Percentiles rank a stretch among this genome's conserved stretches.
These are phyloP conservation scores for Physaria fendleri DNA, from an alignment of 345 rosid genomes.

Conservation along the genomic window DNA sequence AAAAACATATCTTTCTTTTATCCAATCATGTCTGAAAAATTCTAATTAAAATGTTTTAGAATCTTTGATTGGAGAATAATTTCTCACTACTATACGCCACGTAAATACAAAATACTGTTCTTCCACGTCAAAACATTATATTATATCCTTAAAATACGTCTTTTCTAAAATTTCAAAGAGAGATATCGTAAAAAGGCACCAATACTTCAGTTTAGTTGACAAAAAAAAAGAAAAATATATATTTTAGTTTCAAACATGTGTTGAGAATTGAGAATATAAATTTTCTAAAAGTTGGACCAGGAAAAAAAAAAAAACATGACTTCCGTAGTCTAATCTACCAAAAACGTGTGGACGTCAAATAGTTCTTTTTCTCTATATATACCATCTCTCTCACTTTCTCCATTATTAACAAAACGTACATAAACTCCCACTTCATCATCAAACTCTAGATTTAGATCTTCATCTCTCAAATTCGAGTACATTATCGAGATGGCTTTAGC, in stretches of 20 bases:
- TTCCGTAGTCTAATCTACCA: slow-evolving; percentile 14
- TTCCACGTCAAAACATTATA: neutral
- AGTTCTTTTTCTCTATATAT: neutral
- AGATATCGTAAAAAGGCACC: neutral
- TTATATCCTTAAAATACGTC: neutral
- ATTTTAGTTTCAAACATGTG: neutral
- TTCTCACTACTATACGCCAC: slow-evolving; percentile 1
- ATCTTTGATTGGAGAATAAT: neutral
- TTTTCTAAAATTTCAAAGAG: neutral
- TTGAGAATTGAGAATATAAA: slow-evolving; percentile 8
- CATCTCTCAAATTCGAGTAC: no score
- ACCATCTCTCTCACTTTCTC: neutral
- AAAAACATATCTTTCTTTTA: neutral
- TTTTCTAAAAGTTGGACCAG: neutral
- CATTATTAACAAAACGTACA: neutral
- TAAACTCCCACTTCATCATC: neutral
- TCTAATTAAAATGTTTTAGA: neutral
- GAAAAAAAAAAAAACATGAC: neutral
- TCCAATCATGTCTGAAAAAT: neutral
- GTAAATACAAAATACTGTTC: slow-evolving; percentile 10
- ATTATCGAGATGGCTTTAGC: slow-evolving; percentile 44
- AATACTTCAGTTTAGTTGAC: slow-evolving; percentile 5
- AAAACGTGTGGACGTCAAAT: slow-evolving; percentile 81
- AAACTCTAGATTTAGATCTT: no score
- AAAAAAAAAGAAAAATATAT: neutral